Conservation (phyloP, 805 yeast genomes). For the Lachancea sp. region DNA sequence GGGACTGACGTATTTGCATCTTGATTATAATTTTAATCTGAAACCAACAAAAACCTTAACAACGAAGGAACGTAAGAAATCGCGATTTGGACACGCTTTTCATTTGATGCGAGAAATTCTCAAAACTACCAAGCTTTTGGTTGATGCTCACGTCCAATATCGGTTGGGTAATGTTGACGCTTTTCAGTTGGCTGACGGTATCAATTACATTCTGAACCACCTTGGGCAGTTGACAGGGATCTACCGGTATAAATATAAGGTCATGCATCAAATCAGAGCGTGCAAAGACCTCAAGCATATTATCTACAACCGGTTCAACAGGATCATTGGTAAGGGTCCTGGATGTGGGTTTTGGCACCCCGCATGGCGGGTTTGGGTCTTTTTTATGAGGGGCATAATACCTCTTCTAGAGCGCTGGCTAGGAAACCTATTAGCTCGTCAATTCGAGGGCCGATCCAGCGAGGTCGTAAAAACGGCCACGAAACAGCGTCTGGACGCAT, state of each 20-base stretch:
- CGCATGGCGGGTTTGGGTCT: conserved; percentile 95
- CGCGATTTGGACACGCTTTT: conserved; percentile 94
- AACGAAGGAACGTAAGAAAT: conserved; percentile 91
- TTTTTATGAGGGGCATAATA: conserved; percentile 82
- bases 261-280: conserved; percentile 95
- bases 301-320: conserved; percentile 77
- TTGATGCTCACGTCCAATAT: conserved; percentile 90
- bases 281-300: conserved; percentile 94
- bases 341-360: conserved; percentile 99
- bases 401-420: conserved; percentile 94
- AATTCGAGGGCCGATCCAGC: conserved; percentile 92
- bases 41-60: conserved; percentile 95
- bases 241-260: conserved; percentile 92
- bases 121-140: conserved; percentile 74
- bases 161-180: conserved; percentile 89
- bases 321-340: conserved; percentile 91
- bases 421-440: conserved; percentile 84
- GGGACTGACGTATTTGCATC: conserved; percentile 85
- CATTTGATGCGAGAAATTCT: conserved; percentile 87
- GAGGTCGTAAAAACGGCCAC: conserved; percentile 92
- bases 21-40: conserved; percentile 91
- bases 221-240: conserved; percentile 95
- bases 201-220: conserved; percentile 85
- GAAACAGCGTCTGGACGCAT: conserved; percentile 91
- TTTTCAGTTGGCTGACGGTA: conserved; percentile 90